Percentiles rank a stretch among this genome's conserved stretches.
Evolutionary conservation across 1,284 basidiomycete genomes (phyloP).

Genomic region (Malassezia equina): DNA sequence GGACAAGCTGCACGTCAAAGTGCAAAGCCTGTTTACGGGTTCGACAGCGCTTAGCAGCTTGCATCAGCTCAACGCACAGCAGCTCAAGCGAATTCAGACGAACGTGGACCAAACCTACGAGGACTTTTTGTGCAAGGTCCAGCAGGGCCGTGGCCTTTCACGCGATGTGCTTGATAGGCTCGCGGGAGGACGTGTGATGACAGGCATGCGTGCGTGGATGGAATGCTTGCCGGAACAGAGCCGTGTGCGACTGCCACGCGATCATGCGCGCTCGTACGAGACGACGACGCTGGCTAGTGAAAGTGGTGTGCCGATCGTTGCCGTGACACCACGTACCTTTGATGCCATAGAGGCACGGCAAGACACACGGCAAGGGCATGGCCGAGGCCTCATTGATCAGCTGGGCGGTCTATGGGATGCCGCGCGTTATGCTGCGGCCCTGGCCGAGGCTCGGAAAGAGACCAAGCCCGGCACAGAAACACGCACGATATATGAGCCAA

Average conservation of each 20-base stretch:
- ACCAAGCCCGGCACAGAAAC: background rate
- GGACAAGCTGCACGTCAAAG: conserved; percentile 47
- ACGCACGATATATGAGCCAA: background rate
- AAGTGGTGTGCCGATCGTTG: background rate
- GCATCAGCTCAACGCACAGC: conserved; percentile 41
- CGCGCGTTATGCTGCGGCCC: conserved; percentile 35
- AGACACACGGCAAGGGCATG: conserved; percentile 6
- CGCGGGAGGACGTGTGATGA: conserved; percentile 50
- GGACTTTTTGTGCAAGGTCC: conserved; percentile 44
- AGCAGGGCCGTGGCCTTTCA: conserved; percentile 47
- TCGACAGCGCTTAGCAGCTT: conserved; percentile 44
- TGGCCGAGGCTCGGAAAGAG: background rate
- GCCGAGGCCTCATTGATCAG: conserved; percentile 48
- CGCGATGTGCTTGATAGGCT: conserved; percentile 46
- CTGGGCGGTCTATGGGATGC: conserved; percentile 50
- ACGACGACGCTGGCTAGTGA: background rate
- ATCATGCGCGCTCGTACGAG: background rate
- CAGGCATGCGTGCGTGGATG: conserved; percentile 48
- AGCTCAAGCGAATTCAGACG: conserved; percentile 35
- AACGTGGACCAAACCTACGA: conserved; percentile 49
- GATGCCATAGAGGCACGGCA: background rate
- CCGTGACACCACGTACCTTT: background rate
- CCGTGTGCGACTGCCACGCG: background rate
- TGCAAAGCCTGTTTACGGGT: conserved; percentile 50
- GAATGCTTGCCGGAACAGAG: conserved; percentile 23